Base-by-base conservation (phyloP, 2,329 filamentous ascomycete genomes). In the Cryphonectria japonica region DNA sequence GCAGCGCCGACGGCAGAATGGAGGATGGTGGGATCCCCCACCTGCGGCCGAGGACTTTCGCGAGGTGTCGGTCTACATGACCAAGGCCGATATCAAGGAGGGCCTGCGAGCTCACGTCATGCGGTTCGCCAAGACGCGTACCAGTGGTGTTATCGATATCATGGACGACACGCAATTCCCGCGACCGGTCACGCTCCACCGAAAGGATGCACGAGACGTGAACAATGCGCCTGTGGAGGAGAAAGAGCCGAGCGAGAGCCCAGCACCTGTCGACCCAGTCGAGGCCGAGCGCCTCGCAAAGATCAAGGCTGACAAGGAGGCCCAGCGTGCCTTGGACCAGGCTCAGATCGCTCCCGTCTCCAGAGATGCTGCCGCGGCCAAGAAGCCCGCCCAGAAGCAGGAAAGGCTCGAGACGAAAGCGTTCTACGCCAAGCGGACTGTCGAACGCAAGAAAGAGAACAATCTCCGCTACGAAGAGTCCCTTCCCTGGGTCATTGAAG, bases 401-500 rank as follows among this genome's bases (percentile, higher is more conserved):
- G 91, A 92, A 79, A 88, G 91, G 73, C 95, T 97, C 81, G 97
- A 81, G 64, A 78, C 91, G 0, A 93, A 94, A 76, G 92, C 97
- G 32, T 94, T 93, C 78, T 91, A 93, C 75, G 89, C 92, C n/a
- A 93, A 97, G 70, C 87, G 88, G 69, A 87, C 87, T 7, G 94
- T 95, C 77, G 94, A 95, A 77, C 95, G 82, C 84, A 96, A 87
- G 86, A 97, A 86, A 84, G 87, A 90, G 71, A 85, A 86, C 0
- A 88, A 89, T 70, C 89, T 89, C 82, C 92, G 95, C 74, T 99
- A 98, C 75, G 96, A 98, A 79, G 96, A 99, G 80, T 94, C 95
- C 4, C 85, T 98, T 66, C 96, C 96, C 7, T 99, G 96, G 96
- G 95, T 98, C 79, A 82, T 99, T 50, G 96, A 99, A 79, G 96